Evolutionary conservation across 2,329 filamentous ascomycete genomes (phyloP), one percentile per base, ranked within the genome.

Genomic region (Colletotrichum nymphaeae): DNA sequence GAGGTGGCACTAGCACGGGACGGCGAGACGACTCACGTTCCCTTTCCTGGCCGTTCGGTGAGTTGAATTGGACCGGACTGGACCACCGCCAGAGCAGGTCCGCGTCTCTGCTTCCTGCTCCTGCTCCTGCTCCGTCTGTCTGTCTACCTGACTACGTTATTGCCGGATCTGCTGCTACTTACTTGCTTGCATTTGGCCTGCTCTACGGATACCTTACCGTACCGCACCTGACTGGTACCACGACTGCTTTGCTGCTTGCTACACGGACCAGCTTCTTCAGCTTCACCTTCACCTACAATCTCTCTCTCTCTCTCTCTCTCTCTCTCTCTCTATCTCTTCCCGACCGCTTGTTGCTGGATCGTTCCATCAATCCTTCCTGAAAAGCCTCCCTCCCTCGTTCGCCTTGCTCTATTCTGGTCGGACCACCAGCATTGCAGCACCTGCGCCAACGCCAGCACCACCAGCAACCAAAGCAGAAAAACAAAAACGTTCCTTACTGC

Each of bases 21-120:
- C 70, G 53, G 65, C 58, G 60, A 64, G 62, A 65, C 70, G 70
- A 73, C 70, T 73, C 66, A 65, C 70, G 66, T 70, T 73, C 59
- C 58, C 66, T 46, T 63, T 73, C 60, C 55, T 70, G 53, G 37
- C 42, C 49, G 53, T 72, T 67, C 46, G 63, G 68, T 71, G 68
- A 71, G 30, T 60, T 35, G 64, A 64, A 14, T 57, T 35, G 63
- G 63, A 55, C 63, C 46, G 63, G 63, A 65, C 63, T 46, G 35
- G 53, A 28, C 49, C 32, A 57, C 46, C 28, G 49, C 46, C 66
- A 68, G 55, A 60, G 53, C 52, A 42, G 53, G 63, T 30, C 59
- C n/a, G 37, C 35, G 37, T 30, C 22, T 49, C 19, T 49, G 32
- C 49, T 53, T 49, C 28, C 62, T 42, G 57, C 30, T 62, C 46